phyloP scores from a whole-genome alignment of 306 rosid species.

The Citrullus colocynthis region DNA sequence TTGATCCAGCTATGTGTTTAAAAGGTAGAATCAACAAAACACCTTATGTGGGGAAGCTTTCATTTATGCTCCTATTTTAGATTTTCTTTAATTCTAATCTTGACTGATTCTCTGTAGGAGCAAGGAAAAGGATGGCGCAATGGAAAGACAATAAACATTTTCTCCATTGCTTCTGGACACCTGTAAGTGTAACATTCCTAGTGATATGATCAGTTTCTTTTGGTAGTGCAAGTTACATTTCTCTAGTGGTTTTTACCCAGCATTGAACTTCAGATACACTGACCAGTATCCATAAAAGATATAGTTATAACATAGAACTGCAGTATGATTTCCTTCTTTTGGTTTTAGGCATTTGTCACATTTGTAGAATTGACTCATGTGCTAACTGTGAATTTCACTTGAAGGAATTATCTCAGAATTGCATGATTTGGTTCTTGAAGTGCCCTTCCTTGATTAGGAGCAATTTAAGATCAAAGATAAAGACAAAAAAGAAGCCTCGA shows the following conservation, averaged over 20 bases:
- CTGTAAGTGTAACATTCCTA: constrained; percentile 45
- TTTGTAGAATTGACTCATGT: too few species aligned
- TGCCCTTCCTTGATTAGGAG: too few species aligned
- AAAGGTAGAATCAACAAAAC: not conserved
- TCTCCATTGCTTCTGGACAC: constrained; percentile 98
- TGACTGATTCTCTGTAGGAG: constrained; percentile 32
- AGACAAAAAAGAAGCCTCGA: too few species aligned
- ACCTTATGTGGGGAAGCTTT: not conserved
- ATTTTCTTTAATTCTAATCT: not conserved
- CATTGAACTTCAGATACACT: not conserved
- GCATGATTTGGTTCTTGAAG: too few species aligned
- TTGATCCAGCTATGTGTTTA: not conserved
- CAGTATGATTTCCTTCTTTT: not conserved
- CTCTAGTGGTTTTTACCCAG: not conserved
- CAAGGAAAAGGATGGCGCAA: constrained; percentile 46
- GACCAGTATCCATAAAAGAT: not conserved
- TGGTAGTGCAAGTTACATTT: not conserved
- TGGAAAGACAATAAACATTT: constrained; percentile 82
- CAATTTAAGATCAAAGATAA: too few species aligned
- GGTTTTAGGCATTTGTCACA: too few species aligned
- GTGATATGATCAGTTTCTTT: constrained; percentile 6
- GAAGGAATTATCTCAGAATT: too few species aligned
- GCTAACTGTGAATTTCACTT: too few species aligned
- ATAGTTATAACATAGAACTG: not conserved
- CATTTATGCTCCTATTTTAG: not conserved